Evolutionary conservation across 1,139 yeast genomes (phyloP).

Genomic region (Debaryomyces nepalensis): DNA sequence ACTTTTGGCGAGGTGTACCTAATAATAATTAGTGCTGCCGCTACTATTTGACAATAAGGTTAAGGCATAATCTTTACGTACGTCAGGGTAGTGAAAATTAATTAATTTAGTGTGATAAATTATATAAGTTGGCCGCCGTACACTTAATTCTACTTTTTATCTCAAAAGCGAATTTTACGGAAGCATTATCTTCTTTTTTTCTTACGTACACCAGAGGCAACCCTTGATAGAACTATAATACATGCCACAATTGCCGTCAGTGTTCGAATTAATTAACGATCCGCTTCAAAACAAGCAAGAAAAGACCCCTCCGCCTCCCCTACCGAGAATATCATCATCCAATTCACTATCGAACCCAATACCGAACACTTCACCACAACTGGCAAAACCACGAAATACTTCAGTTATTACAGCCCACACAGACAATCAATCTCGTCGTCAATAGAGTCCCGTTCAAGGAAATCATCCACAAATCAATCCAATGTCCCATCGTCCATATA

Average conservation of each 20-base stretch:
- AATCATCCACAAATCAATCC: constrained; percentile 7
- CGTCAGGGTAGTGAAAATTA: constrained; percentile 3
- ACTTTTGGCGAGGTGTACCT: constrained; percentile 10
- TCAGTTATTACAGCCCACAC: constrained; percentile 11
- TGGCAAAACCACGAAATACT: constrained; percentile 10
- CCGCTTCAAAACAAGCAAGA: constrained; percentile 12
- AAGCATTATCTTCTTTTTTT: not conserved
- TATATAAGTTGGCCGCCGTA: constrained; percentile 5
- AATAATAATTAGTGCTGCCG: constrained; percentile 3
- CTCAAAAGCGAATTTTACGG: not conserved
- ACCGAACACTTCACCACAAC: constrained; percentile 6
- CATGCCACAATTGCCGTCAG: constrained; percentile 29
- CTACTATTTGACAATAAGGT: constrained; percentile 6
- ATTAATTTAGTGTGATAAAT: not conserved
- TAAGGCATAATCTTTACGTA: constrained; percentile 8
- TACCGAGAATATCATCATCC: constrained; percentile 11
- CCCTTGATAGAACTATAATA: constrained; percentile 1
- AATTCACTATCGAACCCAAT: constrained; percentile 5
- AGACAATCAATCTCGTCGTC: constrained; percentile 11
- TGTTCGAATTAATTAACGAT: constrained; percentile 23
- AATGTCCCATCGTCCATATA: constrained; percentile 5
- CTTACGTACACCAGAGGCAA: not conserved
- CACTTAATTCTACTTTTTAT: constrained; percentile 2
- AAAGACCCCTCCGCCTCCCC: constrained; percentile 14
- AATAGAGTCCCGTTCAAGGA: constrained; percentile 9